These are phyloP conservation scores for Peribolospora kevripleyi DNA, from an alignment of 768 basidiomycete genomes.

Conservation along the genomic window DNA sequence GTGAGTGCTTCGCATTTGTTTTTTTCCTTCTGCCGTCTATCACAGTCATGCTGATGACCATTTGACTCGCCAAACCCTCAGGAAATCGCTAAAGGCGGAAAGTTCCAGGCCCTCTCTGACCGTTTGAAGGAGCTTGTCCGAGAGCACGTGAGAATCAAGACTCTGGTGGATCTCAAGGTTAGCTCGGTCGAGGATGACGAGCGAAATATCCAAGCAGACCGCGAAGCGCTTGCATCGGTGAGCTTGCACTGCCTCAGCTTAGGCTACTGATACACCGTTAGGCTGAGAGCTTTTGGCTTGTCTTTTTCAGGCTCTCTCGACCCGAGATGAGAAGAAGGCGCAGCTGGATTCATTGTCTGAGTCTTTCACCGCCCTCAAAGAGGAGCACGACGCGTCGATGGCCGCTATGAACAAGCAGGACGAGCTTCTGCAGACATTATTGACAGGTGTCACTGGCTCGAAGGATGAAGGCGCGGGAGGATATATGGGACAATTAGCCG, in stretches of 20 bases:
- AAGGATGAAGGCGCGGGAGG: slow-evolving; percentile 51
- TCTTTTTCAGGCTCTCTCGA: too few relatives aligned
- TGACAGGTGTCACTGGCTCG: slow-evolving; percentile 66
- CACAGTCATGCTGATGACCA: not conserved
- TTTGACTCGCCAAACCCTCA: slow-evolving; percentile 15
- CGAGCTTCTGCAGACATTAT: slow-evolving; percentile 78
- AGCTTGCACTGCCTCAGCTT: not conserved
- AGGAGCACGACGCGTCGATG: slow-evolving; percentile 37
- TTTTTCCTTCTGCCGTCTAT: not conserved
- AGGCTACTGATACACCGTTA: slow-evolving; percentile 31
- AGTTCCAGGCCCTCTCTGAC: slow-evolving; percentile 61
- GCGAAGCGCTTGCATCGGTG: slow-evolving; percentile 12
- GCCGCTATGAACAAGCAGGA: slow-evolving; percentile 46
- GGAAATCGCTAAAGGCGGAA: slow-evolving; percentile 82
- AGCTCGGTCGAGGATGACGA: slow-evolving; percentile 57
- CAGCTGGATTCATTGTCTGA: slow-evolving; percentile 34
- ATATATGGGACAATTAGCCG: slow-evolving; percentile 86
- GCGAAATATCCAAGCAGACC: slow-evolving; percentile 22
- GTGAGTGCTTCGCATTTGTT: slow-evolving; percentile 10
- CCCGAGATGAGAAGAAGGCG: slow-evolving; percentile 23
- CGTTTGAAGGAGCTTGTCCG: slow-evolving; percentile 54
- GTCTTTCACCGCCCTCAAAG: slow-evolving; percentile 39
- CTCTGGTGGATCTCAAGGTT: slow-evolving; percentile 62
- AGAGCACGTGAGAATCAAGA: slow-evolving; percentile 51
- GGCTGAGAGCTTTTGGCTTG: slow-evolving; percentile 10